Conservation (phyloP, 2,329 filamentous ascomycete species). For the Rhynchosporium graminicola region DNA sequence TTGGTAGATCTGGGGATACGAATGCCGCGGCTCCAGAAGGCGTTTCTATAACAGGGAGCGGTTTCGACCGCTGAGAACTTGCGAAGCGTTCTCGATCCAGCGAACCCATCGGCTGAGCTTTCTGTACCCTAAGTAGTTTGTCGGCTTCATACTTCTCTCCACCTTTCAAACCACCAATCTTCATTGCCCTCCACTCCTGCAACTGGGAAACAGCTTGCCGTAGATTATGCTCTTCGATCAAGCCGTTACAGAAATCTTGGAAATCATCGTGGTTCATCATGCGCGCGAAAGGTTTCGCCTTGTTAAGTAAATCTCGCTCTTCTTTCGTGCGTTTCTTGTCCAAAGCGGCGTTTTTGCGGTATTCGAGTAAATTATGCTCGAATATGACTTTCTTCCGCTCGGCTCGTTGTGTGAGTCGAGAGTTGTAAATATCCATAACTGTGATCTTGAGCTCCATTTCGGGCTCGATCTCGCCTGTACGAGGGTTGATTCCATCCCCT, state of each 20-base stretch:
- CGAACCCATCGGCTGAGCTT: conserved; percentile 69
- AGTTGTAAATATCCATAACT: conserved; percentile 98
- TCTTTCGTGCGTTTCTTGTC: conserved; percentile 98
- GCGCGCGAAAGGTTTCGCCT: conserved; percentile 91
- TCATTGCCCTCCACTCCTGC: conserved; percentile 87
- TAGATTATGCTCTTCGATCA: conserved; percentile 89
- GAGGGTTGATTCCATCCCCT: conserved; percentile 85
- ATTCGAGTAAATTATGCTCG: conserved; percentile 90
- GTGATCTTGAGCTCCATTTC: conserved; percentile 98
- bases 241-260: conserved; percentile 77
- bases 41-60: conserved; percentile 63
- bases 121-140: conserved; percentile 74
- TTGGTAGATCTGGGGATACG: conserved; percentile 75
- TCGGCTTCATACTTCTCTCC: conserved; percentile 94
- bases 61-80: conserved; percentile 66
- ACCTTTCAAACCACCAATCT: conserved; percentile 79
- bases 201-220: conserved; percentile 86
- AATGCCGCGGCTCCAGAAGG: conserved; percentile 74
- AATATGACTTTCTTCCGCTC: conserved; percentile 97
- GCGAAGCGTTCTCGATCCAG: conserved; percentile 82
- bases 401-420: conserved; percentile 82
- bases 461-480: conserved; percentile 83
- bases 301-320: conserved; percentile 86
- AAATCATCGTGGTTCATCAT: conserved; percentile 97
- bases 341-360: conserved; percentile 81